Evolutionary conservation across 2,329 filamentous ascomycete species (phyloP).

Genomic region (Claviceps fusiformis): DNA sequence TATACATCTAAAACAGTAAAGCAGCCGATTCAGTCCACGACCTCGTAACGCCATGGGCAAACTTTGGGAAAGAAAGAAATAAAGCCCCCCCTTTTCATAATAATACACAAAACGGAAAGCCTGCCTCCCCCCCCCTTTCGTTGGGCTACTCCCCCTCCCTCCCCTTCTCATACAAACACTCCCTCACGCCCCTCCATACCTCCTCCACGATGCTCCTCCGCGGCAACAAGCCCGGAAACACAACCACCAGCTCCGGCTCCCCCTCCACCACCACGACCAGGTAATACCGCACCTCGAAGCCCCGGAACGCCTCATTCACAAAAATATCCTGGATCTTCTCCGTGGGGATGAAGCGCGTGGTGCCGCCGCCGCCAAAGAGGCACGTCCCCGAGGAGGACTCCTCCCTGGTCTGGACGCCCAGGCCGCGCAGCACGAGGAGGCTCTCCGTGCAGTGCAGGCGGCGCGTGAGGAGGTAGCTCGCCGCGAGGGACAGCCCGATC

Average conservation of each 20-base stretch:
- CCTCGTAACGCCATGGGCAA: no score
- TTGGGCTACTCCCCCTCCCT: conserved; percentile 8
- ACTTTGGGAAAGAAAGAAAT: background rate
- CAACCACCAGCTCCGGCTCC: conserved; percentile 81
- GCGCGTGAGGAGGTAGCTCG: conserved; percentile 11
- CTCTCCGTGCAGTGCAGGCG: conserved; percentile 57
- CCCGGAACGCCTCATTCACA: conserved; percentile 87
- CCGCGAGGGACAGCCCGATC: conserved; percentile 27
- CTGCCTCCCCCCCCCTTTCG: no score
- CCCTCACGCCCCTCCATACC: conserved; percentile 78
- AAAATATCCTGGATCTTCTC: conserved; percentile 85
- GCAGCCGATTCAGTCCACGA: no score
- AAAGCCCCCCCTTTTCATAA: background rate
- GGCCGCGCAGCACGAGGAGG: conserved; percentile 71
- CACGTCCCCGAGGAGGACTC: conserved; percentile 40
- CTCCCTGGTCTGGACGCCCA: conserved; percentile 79
- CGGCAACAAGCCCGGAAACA: conserved; percentile 75
- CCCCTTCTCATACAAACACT: conserved; percentile 56
- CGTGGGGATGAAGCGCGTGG: conserved; percentile 64
- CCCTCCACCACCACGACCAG: conserved; percentile 80
- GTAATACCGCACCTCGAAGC: conserved; percentile 84
- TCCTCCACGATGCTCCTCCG: conserved; percentile 62
- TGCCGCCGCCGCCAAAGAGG: conserved; percentile 32
- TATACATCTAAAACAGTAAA: no score
- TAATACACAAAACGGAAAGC: no score